Conservation (phyloP, 1,284 basidiomycete species). For the Heliocybe sulcata region DNA sequence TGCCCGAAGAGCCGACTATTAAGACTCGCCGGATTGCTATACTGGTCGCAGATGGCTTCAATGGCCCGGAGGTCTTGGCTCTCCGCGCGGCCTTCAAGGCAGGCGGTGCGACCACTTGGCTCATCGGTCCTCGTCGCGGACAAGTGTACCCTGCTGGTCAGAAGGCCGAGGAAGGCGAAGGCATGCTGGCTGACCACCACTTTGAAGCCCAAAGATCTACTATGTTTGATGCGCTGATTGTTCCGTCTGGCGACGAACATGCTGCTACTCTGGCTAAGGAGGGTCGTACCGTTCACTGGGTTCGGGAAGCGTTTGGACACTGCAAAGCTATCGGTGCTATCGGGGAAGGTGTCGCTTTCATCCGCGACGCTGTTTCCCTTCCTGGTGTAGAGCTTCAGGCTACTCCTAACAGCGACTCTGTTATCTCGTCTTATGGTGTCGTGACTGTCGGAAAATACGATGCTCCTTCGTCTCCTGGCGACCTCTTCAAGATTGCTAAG, state of each 20-base stretch:
- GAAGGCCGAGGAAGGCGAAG: constrained; percentile 22
- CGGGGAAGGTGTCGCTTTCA: constrained; percentile 51
- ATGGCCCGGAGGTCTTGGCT: constrained; percentile 46
- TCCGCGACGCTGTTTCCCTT: constrained; percentile 38
- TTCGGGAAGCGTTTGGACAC: constrained; percentile 75
- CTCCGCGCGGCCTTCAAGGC: constrained; percentile 47
- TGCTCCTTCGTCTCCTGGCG: constrained; percentile 28
- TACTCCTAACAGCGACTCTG: constrained; percentile 24
- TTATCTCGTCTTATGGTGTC: constrained; percentile 51
- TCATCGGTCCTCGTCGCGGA: constrained; percentile 69
- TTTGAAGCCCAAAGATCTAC: constrained; percentile 75
- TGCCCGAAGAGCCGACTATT: constrained; percentile 58
- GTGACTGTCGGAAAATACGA: constrained; percentile 49
- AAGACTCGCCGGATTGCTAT: constrained; percentile 67
- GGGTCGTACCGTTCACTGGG: constrained; percentile 62
- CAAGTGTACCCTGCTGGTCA: constrained; percentile 38
- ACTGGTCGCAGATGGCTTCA: constrained; percentile 69
- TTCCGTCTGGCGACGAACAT: constrained; percentile 58
- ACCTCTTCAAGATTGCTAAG: constrained; percentile 34
- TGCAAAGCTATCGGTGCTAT: constrained; percentile 72
- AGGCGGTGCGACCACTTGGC: constrained; percentile 49
- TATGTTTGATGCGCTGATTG: constrained; percentile 71
- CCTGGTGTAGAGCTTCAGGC: constrained; percentile 35
- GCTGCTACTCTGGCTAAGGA: constrained; percentile 42
- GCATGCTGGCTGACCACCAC: constrained; percentile 56